Conservation (phyloP, 345 rosid species). For the Citrus sp. region DNA sequence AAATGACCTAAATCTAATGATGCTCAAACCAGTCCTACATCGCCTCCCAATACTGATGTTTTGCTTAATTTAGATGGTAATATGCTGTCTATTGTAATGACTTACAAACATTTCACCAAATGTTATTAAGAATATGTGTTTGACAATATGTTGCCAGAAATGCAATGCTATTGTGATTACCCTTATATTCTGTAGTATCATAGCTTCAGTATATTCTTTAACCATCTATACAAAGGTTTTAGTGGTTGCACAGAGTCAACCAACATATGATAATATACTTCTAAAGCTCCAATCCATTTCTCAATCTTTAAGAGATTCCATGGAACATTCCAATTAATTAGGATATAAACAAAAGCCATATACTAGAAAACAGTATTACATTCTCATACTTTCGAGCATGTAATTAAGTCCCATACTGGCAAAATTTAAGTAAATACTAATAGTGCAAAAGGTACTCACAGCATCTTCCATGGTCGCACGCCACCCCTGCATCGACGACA, state of each 20-base stretch:
- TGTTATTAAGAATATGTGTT: neutral
- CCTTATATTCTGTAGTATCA: neutral
- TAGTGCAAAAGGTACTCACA: slow-evolving; percentile 35
- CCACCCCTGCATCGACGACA: slow-evolving; percentile 93
- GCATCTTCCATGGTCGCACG: slow-evolving; percentile 90
- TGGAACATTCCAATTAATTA: neutral
- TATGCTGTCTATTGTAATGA: neutral
- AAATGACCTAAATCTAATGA: neutral
- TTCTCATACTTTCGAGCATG: neutral
- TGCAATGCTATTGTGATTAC: neutral
- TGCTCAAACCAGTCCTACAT: neutral
- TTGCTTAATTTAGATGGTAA: neutral
- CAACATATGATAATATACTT: neutral
- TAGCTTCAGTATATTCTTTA: neutral
- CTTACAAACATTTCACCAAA: neutral
- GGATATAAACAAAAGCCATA: neutral
- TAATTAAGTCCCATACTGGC: neutral
- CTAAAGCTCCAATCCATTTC: neutral
- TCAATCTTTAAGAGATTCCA: neutral
- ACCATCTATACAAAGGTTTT: neutral
- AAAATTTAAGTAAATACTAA: neutral
- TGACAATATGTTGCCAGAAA: neutral
- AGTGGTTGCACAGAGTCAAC: neutral
- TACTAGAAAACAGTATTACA: neutral
- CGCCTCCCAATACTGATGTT: neutral